Conservation (phyloP, 2,329 filamentous ascomycete species). For the Aspergillus ruber region DNA sequence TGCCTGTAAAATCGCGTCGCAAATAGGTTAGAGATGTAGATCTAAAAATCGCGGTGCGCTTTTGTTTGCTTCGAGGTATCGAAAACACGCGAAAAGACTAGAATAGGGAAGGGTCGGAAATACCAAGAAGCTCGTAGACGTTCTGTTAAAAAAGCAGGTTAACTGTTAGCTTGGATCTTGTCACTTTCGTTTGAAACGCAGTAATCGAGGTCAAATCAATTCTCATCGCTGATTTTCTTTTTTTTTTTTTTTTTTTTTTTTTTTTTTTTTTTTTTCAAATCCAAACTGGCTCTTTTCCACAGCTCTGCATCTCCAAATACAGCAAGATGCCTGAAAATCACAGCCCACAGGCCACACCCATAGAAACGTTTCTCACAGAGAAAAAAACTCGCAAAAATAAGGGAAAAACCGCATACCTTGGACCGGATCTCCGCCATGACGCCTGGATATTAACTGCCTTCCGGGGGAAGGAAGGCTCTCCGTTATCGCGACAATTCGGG, state of each 20-base stretch:
- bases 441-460: constrained; percentile 44
- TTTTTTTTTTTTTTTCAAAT: no score
- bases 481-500: constrained; percentile 43
- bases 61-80: neutral
- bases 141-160: constrained; percentile 57
- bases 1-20: constrained; percentile 45
- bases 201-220: neutral
- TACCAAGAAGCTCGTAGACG: constrained; percentile 98
- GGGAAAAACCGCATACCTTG: constrained; percentile 37
- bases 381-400: neutral
- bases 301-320: no score
- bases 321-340: neutral
- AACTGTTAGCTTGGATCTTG: constrained; percentile 29
- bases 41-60: constrained; percentile 3
- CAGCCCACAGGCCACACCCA: neutral
- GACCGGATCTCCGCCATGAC: constrained; percentile 49
- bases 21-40: constrained; percentile 23
- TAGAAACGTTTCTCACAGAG: neutral
- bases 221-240: neutral
- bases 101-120: constrained; percentile 19
- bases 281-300: no score
- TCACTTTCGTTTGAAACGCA: constrained; percentile 3
- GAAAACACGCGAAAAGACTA: constrained; percentile 4
- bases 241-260: neutral
- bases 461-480: constrained; percentile 46